Evolutionary conservation across 805 yeast genomes (phyloP).

Genomic region (Candida awuae): DNA sequence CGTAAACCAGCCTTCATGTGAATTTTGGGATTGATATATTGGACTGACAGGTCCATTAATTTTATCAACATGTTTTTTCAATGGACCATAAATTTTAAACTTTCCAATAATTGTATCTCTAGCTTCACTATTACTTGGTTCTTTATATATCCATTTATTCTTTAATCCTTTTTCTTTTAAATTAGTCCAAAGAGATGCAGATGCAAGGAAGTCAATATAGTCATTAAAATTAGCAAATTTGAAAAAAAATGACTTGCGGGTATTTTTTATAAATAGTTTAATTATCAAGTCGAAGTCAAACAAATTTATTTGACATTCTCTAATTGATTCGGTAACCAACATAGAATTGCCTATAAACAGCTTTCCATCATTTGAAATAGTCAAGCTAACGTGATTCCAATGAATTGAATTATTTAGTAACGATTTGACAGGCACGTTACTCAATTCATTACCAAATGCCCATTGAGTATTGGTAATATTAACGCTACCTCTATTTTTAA

Average conservation of each 20-base stretch:
- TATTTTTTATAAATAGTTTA: conserved; percentile 34
- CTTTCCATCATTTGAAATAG: conserved; percentile 3
- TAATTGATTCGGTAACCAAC: conserved; percentile 22
- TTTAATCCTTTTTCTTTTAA: conserved; percentile 38
- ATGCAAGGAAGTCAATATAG: conserved; percentile 34
- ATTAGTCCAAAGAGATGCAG: conserved; percentile 43
- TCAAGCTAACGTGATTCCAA: conserved; percentile 2
- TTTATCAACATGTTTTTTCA: conserved; percentile 37
- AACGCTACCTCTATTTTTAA: conserved; percentile 5
- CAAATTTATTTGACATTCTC: conserved; percentile 24
- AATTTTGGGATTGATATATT: conserved; percentile 7
- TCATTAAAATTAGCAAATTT: conserved; percentile 30
- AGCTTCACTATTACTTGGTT: conserved; percentile 22
- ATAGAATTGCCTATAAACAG: neutral
- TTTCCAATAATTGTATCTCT: conserved; percentile 49
- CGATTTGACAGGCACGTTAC: neutral
- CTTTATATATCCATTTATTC: conserved; percentile 40
- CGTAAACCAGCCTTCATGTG: conserved; percentile 57
- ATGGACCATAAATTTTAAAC: conserved; percentile 58
- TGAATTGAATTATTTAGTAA: conserved; percentile 4
- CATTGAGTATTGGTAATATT: conserved; percentile 5
- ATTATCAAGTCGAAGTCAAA: conserved; percentile 29
- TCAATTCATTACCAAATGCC: conserved; percentile 6
- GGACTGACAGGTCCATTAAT: conserved; percentile 21
- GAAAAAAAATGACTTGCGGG: conserved; percentile 22